Evolutionary conservation across 345 rosid species (phyloP).

Genomic region (Eucalyptus dawsonii): DNA sequence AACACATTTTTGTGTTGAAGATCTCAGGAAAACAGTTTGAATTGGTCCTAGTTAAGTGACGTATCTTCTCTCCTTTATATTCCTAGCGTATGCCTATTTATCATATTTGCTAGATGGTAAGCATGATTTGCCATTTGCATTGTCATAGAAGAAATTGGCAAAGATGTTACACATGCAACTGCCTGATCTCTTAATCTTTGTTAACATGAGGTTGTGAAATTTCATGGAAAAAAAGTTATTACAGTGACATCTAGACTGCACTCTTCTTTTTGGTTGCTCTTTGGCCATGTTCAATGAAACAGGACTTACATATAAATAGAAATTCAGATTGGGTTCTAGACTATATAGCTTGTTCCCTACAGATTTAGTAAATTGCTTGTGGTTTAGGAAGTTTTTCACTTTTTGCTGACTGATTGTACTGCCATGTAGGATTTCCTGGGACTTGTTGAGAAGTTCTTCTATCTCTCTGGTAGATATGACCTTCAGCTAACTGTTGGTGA

Average conservation of each 20-base stretch:
- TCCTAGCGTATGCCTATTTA: neutral
- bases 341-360: neutral
- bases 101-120: neutral
- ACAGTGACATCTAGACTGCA: neutral
- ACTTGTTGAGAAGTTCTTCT: conserved; percentile 86
- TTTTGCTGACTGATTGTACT: neutral
- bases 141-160: neutral
- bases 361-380: neutral
- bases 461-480: conserved; percentile 82
- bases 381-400: neutral
- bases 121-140: neutral
- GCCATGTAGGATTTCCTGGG: conserved; percentile 78
- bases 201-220: neutral
- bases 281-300: neutral
- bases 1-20: conserved; percentile 70
- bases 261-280: neutral
- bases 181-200: neutral
- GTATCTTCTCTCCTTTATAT: neutral
- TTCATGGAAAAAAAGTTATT: neutral
- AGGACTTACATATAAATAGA: neutral
- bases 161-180: neutral
- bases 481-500: conserved; percentile 89
- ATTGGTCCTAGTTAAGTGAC: conserved; percentile 63
- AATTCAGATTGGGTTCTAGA: neutral
- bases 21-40: conserved; percentile 70